phyloP scores from a whole-genome alignment of 116 monocot genomes.

The Papilionanthe hybrid region DNA sequence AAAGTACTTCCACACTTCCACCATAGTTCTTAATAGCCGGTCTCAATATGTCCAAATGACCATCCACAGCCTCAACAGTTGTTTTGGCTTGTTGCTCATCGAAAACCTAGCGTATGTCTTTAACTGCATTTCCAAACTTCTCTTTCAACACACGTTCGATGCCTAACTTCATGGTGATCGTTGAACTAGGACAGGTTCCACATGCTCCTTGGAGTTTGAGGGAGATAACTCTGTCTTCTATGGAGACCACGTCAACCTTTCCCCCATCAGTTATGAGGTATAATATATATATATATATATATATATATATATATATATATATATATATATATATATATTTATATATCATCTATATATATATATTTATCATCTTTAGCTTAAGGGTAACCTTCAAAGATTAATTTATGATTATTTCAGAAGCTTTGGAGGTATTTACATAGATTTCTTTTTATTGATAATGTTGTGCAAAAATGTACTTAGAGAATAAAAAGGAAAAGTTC shows the following conservation, averaged over 20 bases:
- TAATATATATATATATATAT: too few relatives aligned
- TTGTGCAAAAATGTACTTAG: too few relatives aligned
- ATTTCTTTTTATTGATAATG: too few relatives aligned
- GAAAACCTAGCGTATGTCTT: conserved; percentile 68
- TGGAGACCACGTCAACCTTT: conserved; percentile 75
- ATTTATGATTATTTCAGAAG: too few relatives aligned
- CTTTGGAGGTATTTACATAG: too few relatives aligned
- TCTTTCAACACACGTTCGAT: conserved; percentile 86
- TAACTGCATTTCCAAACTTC: conserved; percentile 82
- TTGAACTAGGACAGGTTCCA: conserved; percentile 87
- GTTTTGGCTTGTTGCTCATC: conserved; percentile 32
- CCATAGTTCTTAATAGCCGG: conserved; percentile 86
- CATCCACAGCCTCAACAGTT: conserved; percentile 67
- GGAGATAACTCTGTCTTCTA: conserved; percentile 76
- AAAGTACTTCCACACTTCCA: conserved; percentile 73
- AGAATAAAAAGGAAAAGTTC: too few relatives aligned
- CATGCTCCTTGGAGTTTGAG: conserved; percentile 96
- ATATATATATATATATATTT: too few relatives aligned
- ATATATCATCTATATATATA: too few relatives aligned
- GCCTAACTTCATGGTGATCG: conserved; percentile 95
- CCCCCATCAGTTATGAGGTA: conserved; percentile 94
- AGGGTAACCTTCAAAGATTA: too few relatives aligned
- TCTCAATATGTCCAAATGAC: conserved; percentile 78
- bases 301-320: too few relatives aligned
- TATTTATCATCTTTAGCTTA: too few relatives aligned